Percentiles rank a stretch among this genome's conserved stretches.
Evolutionary conservation across 768 basidiomycete genomes (phyloP).

Genomic region (Rhodosporidiobolus odoratus): DNA sequence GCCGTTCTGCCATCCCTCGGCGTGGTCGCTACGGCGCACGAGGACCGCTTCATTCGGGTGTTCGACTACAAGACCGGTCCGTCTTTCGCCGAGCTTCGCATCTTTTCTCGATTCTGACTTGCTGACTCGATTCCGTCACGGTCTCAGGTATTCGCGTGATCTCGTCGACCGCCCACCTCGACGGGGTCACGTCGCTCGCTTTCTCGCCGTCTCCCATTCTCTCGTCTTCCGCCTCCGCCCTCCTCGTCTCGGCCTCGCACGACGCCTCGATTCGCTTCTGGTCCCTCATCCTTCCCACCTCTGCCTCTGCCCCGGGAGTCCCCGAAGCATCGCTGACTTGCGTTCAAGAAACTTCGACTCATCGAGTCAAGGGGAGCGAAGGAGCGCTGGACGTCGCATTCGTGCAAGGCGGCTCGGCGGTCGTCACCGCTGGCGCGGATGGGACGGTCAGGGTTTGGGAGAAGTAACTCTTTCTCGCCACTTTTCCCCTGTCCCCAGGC

Average conservation of each 20-base stretch:
- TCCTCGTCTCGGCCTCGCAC: constrained; percentile 81
- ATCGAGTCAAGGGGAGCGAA: constrained; percentile 82
- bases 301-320: too few relatives aligned
- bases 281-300: constrained; percentile 70
- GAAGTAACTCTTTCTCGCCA: background rate
- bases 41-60: constrained; percentile 86
- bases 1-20: constrained; percentile 86
- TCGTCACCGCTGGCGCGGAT: constrained; percentile 93
- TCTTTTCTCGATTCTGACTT: constrained; percentile 4
- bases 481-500: background rate
- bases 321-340: constrained; percentile 48
- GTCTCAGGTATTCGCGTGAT: constrained; percentile 72
- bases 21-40: constrained; percentile 80
- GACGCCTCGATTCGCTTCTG: constrained; percentile 93
- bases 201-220: constrained; percentile 61
- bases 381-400: constrained; percentile 85
- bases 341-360: constrained; percentile 80
- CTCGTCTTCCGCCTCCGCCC: constrained; percentile 56
- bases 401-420: constrained; percentile 72
- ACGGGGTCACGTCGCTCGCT: constrained; percentile 83
- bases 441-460: constrained; percentile 76
- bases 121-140: background rate
- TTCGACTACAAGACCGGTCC: constrained; percentile 73
- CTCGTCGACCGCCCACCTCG: constrained; percentile 83
- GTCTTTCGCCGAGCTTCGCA: too few relatives aligned